These are phyloP conservation scores for maize (Zea mays) DNA, from an alignment of 176 grass and related monocot species.

Conservation along the genomic window Zm-B73-REFERENCE-NAM-5.0 NC_050097.1:89441501-89442000, in stretches of 20 bases:
- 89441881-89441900: slow-evolving; percentile 72
- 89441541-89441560: slow-evolving; percentile 60
- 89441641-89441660: neutral
- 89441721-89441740: neutral
- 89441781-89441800: neutral
- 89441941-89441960: neutral
- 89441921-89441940: neutral
- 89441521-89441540: neutral
- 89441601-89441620: slow-evolving; percentile 53
- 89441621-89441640: neutral
- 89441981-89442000: neutral
- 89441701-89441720: slow-evolving; percentile 1
- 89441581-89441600: slow-evolving; percentile 94
- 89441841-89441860: slow-evolving; percentile 87
- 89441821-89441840: slow-evolving; percentile 36
- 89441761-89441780: slow-evolving; percentile 6
- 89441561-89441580: slow-evolving; percentile 99
- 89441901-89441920: slow-evolving; percentile 78
- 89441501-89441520: neutral
- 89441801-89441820: neutral
- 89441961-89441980: neutral
- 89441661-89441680: neutral
- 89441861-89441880: slow-evolving; percentile 87
- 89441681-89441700: neutral
- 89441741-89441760: slow-evolving; percentile 24